phyloP scores from a whole-genome alignment of 75 land plant genomes.

The Pinus tabuliformis region DNA sequence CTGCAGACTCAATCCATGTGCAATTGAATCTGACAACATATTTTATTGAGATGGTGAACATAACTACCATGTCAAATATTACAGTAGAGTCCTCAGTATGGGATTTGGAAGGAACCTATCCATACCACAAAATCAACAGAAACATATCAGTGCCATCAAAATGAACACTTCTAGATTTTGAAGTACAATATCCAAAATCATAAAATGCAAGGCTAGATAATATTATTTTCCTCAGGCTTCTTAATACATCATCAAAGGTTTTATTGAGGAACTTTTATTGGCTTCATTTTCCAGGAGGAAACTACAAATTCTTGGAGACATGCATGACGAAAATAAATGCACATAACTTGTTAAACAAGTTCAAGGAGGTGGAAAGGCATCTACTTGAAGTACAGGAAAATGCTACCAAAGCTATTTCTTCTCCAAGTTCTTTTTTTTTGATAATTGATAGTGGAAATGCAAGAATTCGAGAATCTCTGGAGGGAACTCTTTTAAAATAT shows the following conservation, averaged over 20 bases:
- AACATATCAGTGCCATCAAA: conserved; percentile 56
- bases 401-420: no score
- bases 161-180: conserved; percentile 33
- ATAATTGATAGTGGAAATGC: no score
- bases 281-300: conserved; percentile 76
- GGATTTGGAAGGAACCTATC: conserved; percentile 71
- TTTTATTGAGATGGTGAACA: conserved; percentile 89
- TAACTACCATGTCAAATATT: conserved; percentile 49
- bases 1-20: conserved; percentile 92
- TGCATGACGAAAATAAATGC: conserved; percentile 53
- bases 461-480: no score
- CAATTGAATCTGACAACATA: conserved; percentile 84
- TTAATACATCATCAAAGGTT: conserved; percentile 36
- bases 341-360: conserved; percentile 42
- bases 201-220: conserved; percentile 64
- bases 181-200: conserved; percentile 57
- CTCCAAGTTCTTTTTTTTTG: no score
- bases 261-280: conserved; percentile 95
- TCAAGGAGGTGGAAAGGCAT: neutral
- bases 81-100: conserved; percentile 74
- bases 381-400: no score
- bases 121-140: conserved; percentile 44
- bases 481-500: no score
- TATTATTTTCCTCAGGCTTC: conserved; percentile 80
- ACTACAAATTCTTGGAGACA: conserved; percentile 64